A percentile compares a stretch with the other conserved stretches of the same genome.
These are phyloP conservation scores for Coriolopsis trogii DNA, from an alignment of 1,284 basidiomycete species.

Conservation along the genomic window DNA sequence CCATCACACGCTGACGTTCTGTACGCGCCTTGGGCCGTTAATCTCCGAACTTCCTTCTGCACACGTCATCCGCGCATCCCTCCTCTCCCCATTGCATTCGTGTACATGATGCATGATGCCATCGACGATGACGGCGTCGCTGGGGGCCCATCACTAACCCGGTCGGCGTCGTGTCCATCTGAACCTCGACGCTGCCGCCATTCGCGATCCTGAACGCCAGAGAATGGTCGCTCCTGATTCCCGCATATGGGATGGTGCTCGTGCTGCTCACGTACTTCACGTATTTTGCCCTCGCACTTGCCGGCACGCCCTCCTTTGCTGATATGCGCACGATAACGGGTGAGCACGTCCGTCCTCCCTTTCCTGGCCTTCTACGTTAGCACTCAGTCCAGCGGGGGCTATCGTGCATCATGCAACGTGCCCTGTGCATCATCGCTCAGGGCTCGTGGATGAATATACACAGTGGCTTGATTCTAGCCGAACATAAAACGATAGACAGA, in stretches of 20 bases:
- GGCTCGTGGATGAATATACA: too few species aligned
- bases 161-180: neutral
- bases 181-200: neutral
- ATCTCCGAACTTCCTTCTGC: constrained; percentile 28
- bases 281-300: constrained; percentile 77
- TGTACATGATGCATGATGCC: too few species aligned
- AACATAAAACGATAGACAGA: too few species aligned
- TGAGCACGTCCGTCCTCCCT: constrained; percentile 21
- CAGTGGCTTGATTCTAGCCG: too few species aligned
- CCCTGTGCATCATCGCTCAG: too few species aligned
- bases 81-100: neutral
- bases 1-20: constrained; percentile 1
- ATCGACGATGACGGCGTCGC: too few species aligned
- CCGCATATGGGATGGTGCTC: constrained; percentile 75
- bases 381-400: neutral
- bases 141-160: too few species aligned
- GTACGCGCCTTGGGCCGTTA: constrained; percentile 10
- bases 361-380: neutral
- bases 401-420: too few species aligned
- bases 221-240: constrained; percentile 87
- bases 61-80: constrained; percentile 1
- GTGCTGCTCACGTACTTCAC: constrained; percentile 78
- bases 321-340: constrained; percentile 65
- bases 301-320: constrained; percentile 70
- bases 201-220: constrained; percentile 39